Percentiles rank a stretch among this genome's conserved stretches.
phyloP scores from a whole-genome alignment of 2,329 filamentous ascomycete species.

The Colletotrichum abscissum region DNA sequence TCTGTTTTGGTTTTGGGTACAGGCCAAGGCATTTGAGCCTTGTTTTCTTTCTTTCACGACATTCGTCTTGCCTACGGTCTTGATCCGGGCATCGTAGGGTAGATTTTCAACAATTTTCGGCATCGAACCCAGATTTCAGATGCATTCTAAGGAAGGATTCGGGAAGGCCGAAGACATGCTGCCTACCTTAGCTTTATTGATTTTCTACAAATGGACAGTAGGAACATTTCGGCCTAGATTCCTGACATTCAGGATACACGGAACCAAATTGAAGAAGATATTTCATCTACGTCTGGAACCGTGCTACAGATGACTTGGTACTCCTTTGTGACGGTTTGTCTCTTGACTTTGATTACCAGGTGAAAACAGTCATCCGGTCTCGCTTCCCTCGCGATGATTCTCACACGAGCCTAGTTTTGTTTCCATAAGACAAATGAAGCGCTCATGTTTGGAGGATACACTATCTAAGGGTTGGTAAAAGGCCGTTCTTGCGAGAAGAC shows the following conservation, averaged over 20 bases:
- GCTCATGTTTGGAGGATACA: no score
- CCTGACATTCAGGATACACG: neutral
- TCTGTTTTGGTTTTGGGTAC: neutral
- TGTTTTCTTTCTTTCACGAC: neutral
- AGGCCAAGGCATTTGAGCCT: neutral
- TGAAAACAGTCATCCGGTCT: neutral
- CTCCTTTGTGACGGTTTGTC: neutral
- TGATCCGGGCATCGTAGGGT: neutral
- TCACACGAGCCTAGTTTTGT: no score
- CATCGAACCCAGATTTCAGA: neutral
- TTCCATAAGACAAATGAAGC: neutral
- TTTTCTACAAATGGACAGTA: neutral
- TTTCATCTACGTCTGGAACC: neutral
- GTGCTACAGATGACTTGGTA: neutral
- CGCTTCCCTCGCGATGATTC: neutral
- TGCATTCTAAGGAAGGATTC: neutral
- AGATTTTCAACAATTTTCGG: neutral
- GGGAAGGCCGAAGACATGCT: neutral
- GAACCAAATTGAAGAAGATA: slow-evolving; percentile 3
- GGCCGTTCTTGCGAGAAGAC: no score
- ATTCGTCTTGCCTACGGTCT: neutral
- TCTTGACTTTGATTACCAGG: neutral
- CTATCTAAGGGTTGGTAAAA: no score
- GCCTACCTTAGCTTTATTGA: neutral
- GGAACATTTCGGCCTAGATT: neutral